Percentiles rank a stretch among this genome's conserved stretches.
Conservation (phyloP, 352 stramenopile genomes). For the Globisporangium ultimum region DNA sequence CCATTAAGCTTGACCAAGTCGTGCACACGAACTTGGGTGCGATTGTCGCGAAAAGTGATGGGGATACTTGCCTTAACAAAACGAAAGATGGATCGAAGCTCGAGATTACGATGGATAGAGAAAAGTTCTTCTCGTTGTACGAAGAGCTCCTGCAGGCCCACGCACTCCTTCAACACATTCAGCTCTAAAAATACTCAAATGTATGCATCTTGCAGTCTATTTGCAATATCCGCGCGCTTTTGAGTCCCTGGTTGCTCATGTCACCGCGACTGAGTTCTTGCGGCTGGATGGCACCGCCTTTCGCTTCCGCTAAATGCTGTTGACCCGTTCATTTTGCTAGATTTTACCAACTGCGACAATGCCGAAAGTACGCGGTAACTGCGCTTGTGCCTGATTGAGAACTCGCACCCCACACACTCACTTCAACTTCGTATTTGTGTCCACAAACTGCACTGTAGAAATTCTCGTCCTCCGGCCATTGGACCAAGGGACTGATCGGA, state of each 20-base stretch:
- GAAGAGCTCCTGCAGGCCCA: constrained; percentile 8
- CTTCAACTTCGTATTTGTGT: no score
- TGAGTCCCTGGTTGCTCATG: no score
- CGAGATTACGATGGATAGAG: constrained; percentile 2
- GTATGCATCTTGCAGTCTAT: background rate
- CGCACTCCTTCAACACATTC: background rate
- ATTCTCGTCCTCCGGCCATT: background rate
- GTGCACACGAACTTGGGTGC: background rate
- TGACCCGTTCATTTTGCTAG: no score
- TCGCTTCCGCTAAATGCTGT: background rate
- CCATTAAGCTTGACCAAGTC: constrained; percentile 2
- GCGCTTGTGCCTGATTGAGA: no score
- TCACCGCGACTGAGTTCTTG: no score
- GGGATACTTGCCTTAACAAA: no score
- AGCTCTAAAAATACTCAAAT: background rate
- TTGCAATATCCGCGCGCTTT: background rate
- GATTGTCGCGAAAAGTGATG: background rate
- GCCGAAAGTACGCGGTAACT: background rate
- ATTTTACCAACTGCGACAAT: background rate
- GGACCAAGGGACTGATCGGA: constrained; percentile 4
- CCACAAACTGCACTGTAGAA: background rate
- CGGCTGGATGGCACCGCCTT: background rate
- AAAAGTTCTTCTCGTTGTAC: constrained; percentile 12
- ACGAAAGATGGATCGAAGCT: background rate
- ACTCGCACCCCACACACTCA: no score